Evolutionary conservation across 202 grass and related monocot genomes (phyloP).

Genomic region (Setaria italica): DNA sequence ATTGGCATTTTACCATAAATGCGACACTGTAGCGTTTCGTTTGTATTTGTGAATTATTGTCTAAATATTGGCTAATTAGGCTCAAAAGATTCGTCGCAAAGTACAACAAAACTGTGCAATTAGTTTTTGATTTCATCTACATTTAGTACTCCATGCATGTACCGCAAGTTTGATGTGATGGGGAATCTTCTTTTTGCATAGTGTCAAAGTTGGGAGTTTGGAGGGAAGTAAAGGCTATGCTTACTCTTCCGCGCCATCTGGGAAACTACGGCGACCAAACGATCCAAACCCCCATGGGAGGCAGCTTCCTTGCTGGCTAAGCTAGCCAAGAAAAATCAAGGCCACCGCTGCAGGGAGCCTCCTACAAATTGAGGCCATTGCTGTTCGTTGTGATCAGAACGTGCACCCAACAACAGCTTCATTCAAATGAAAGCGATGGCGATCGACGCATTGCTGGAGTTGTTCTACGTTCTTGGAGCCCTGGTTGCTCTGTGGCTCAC

Average conservation of each 20-base stretch:
- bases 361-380: not conserved
- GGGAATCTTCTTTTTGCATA: too few relatives aligned
- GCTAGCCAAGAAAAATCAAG: not conserved
- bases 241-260: not conserved
- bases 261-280: too few relatives aligned
- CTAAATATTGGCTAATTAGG: too few relatives aligned
- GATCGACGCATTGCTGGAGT: not conserved
- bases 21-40: too few relatives aligned
- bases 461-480: slow-evolving; percentile 26
- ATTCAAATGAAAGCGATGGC: not conserved
- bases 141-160: too few relatives aligned
- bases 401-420: not conserved
- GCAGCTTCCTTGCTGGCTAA: slow-evolving; percentile 1
- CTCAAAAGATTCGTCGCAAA: too few relatives aligned
- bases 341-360: not conserved
- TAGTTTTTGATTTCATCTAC: too few relatives aligned
- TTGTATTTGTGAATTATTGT: too few relatives aligned
- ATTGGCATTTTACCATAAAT: too few relatives aligned
- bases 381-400: not conserved
- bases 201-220: too few relatives aligned
- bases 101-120: too few relatives aligned
- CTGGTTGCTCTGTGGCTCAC: slow-evolving; percentile 28
- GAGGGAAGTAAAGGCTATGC: not conserved
- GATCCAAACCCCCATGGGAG: not conserved
- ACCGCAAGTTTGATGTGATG: too few relatives aligned